Conservation (phyloP, 108 stramenopile genomes). For the Chaetoceros muelleri region DNA sequence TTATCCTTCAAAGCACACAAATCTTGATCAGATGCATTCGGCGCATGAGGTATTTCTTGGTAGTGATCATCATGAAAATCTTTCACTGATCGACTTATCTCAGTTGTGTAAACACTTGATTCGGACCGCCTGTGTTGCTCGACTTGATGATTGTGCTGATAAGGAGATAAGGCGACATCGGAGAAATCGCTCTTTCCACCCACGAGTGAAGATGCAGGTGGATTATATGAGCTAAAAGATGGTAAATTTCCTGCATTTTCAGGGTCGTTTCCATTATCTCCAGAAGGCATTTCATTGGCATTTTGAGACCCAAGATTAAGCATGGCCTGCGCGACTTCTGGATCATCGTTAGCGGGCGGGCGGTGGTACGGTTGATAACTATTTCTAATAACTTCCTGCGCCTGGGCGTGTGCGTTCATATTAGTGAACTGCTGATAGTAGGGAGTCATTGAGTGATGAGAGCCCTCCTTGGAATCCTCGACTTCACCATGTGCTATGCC, state of each 20-base stretch:
- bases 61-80: not conserved
- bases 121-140: too few relatives aligned
- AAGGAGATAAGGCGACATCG: too few relatives aligned
- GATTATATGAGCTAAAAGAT: not conserved
- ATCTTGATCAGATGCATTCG: not conserved
- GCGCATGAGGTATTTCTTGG: not conserved
- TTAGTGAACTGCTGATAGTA: not conserved
- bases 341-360: not conserved
- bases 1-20: too few relatives aligned
- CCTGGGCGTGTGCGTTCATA: not conserved
- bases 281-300: not conserved
- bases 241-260: not conserved
- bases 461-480: too few relatives aligned
- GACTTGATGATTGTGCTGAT: too few relatives aligned
- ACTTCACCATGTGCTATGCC: too few relatives aligned
- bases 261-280: not conserved
- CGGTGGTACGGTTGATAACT: not conserved
- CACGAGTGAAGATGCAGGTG: not conserved
- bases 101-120: too few relatives aligned
- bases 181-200: too few relatives aligned
- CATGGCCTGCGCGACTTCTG: not conserved
- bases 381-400: not conserved
- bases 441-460: too few relatives aligned
- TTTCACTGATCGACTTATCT: too few relatives aligned
- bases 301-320: not conserved